Evolutionary conservation across 345 rosid genomes (phyloP).

Genomic region (Linum lewisii): DNA sequence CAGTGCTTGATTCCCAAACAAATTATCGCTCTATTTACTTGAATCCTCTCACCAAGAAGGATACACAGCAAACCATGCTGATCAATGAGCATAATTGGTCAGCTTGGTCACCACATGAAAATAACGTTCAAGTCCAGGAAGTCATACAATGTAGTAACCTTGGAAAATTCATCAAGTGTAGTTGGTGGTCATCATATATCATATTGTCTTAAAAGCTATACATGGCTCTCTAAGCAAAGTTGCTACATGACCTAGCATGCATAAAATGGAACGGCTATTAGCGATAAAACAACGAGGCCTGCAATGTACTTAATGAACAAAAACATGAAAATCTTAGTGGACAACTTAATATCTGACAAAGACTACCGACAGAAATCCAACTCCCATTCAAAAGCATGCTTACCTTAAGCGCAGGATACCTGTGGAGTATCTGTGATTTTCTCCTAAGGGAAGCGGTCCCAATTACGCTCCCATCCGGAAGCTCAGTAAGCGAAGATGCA

Average conservation of each 20-base stretch:
- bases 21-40: neutral
- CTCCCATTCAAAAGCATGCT: slow-evolving; percentile 8
- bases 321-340: neutral
- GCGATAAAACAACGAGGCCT: no score
- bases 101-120: neutral
- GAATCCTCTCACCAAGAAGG: neutral
- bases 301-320: neutral
- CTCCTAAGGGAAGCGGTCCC: slow-evolving; percentile 98
- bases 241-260: neutral
- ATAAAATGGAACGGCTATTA: neutral
- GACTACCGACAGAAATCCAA: neutral
- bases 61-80: neutral
- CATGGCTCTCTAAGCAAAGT: neutral
- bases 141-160: no score
- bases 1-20: neutral
- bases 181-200: neutral
- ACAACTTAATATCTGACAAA: neutral
- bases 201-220: neutral
- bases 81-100: neutral
- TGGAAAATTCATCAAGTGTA: neutral
- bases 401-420: slow-evolving; percentile 72
- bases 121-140: neutral
- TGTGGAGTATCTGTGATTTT: slow-evolving; percentile 85
- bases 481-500: slow-evolving; percentile 61
- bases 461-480: slow-evolving; percentile 74